Evolutionary conservation across 2,329 filamentous ascomycete species (phyloP), one percentile per base, ranked within the genome.

Genomic region (Neodidymelliopsis sp.): DNA sequence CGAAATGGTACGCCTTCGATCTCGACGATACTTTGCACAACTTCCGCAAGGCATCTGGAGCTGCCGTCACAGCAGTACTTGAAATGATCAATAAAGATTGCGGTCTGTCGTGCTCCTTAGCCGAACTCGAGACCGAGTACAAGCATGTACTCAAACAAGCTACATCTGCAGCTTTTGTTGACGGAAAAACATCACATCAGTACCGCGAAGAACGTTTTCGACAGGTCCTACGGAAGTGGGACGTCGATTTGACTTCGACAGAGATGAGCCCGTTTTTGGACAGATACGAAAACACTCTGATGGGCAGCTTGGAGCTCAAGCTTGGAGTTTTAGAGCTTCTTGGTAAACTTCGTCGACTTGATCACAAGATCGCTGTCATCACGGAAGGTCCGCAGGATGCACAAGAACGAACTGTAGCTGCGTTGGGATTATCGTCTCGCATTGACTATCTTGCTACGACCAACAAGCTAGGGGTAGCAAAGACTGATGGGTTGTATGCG

Each of bases 21-120:
- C 71, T 81, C 5, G 77, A 80, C 45, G 77, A 80, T 53, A 79
- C 77, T 0, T 62, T 81, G 1, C 78, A 80, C 48, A 70, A 77
- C 34, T 80, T 79, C 37, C 75, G 75, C 37, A 65, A 56, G 13
- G 74, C 74, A 9, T 78, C 76, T 1, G 48, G 54, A 1, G 42
- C 54, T 4, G 78, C 78, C 2, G 72, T 70, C 1, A 44, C 53
- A 0, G 28, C 53, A 4, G 67, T 73, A 4, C 69, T 80, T 4
- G 40, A 51, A 1, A 27, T 37, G 5, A 70, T 79, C 11, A 54
- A 54, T 47, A 9, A 34, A 55, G 2, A 15, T 9, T 25, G 13
- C 15, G 11, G 18, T 4, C 15, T 10, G 5, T 9, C 2, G 2
- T 11, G 4, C 22, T 5, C 38, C 3, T 3, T 33, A 1, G 15